Base-by-base conservation (phyloP, 2,329 filamentous ascomycete species). In the Epichloe scottii region DNA sequence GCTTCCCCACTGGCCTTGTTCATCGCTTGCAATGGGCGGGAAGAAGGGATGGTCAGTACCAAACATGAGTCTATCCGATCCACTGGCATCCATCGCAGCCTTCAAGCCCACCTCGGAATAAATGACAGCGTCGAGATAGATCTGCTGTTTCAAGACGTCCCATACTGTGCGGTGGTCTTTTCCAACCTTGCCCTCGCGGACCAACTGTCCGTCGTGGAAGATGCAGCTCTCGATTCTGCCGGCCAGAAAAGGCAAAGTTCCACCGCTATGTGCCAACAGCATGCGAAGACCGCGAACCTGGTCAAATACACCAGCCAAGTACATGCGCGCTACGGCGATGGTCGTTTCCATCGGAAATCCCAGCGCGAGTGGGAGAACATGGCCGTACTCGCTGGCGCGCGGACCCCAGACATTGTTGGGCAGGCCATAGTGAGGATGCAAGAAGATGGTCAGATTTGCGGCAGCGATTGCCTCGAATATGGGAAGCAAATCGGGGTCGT, bases 291-390 rank as follows among this genome's bases (percentile, higher is more conserved):
- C 70, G 0, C 77, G 78, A 43, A 89, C 85, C 10, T 78, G 74
- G 64, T 95, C 89, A 66, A 93, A 95, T 0, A 94, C 85, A 0
- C 88, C 87, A 0, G 84, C 79, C n/a, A 96, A 72, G 50, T 89
- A 82, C 88, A 96, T 94, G 45, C 90, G 76, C 4, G 87, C 81
- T 2, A 95, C 83, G 0, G 89, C 88, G 58, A 96, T 91, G 1
- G 90, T 95, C 0, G 90, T 96, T 68, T 96, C 90, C 57, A 96
- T 79, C 0, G 90, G 89, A 63, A 95, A 95, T 0, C 90, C 90
- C 3, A 96, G 71, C 0, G 89, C 87, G 0, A 96, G 72, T 0
- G 89, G 87, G 2, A 96, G 74, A 1, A 95, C 89, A 64, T 95
- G 90, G 0, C 90, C 90, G 62, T 94, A 95, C 54, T 84, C 82